Percentiles rank a stretch among this genome's conserved stretches.
Evolutionary conservation across 441 rosid species (phyloP).

Genomic region (Corymbia citriodora): DNA sequence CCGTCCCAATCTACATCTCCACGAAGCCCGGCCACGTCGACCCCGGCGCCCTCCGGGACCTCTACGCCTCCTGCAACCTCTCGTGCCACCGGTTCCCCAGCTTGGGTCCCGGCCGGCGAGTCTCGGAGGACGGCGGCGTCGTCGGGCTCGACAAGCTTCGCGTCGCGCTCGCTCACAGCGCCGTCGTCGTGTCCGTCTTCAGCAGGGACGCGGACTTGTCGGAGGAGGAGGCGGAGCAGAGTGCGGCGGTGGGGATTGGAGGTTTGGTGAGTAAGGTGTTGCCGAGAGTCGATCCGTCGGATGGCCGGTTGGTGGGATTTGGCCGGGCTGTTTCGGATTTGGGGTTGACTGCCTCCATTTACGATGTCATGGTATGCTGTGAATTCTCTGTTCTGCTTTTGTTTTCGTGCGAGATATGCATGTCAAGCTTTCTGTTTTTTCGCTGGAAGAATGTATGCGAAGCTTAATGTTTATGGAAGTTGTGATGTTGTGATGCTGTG

Average conservation of each 20-base stretch:
- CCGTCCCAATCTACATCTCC: conserved; percentile 58
- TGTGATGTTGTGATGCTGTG: background rate
- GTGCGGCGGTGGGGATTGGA: conserved; percentile 21
- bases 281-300: conserved; percentile 40
- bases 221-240: conserved; percentile 1
- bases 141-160: conserved; percentile 54
- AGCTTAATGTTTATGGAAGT: background rate
- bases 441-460: background rate
- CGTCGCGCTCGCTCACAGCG: conserved; percentile 55
- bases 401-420: background rate
- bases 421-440: background rate
- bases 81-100: conserved; percentile 56
- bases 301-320: conserved; percentile 69
- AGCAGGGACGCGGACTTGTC: conserved; percentile 29
- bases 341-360: conserved; percentile 78
- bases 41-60: conserved; percentile 30
- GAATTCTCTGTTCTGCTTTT: background rate
- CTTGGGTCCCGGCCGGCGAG: conserved; percentile 12
- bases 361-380: conserved; percentile 61
- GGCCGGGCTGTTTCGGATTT: conserved; percentile 82
- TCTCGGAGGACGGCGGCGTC: conserved; percentile 6
- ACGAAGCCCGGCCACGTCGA: conserved; percentile 47
- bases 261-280: conserved; percentile 32
- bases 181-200: conserved; percentile 61
- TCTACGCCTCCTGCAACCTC: conserved; percentile 52